Conservation (phyloP, 768 basidiomycete genomes). For the Phanerochaete carnosa region DNA sequence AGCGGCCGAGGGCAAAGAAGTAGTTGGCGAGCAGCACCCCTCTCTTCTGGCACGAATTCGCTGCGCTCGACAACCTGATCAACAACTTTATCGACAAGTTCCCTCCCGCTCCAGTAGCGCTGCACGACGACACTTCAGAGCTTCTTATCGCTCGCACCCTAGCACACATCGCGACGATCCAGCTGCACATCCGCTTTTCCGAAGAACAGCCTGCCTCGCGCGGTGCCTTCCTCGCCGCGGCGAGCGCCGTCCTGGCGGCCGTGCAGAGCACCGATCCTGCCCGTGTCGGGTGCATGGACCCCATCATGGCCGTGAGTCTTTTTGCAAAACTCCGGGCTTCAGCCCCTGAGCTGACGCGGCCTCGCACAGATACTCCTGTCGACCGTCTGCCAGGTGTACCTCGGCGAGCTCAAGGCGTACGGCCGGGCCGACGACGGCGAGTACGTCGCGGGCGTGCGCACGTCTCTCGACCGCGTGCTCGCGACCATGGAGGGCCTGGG, state of each 20-base stretch:
- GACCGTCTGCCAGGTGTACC: slow-evolving; percentile 15
- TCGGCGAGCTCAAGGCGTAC: slow-evolving; percentile 18
- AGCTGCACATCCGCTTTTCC: slow-evolving; percentile 21
- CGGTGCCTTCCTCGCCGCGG: slow-evolving; percentile 18
- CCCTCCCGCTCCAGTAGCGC: background rate
- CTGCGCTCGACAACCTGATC: slow-evolving; percentile 18
- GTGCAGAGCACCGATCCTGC: slow-evolving; percentile 14
- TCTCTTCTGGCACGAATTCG: slow-evolving; percentile 15
- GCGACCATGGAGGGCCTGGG: slow-evolving; percentile 17
- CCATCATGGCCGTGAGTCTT: slow-evolving; percentile 24
- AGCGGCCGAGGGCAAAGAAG: slow-evolving; percentile 24
- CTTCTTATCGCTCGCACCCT: slow-evolving; percentile 19
- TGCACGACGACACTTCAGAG: slow-evolving; percentile 14
- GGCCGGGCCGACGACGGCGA: background rate
- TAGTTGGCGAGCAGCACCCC: slow-evolving; percentile 31
- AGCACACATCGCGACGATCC: slow-evolving; percentile 22
- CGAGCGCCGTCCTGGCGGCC: slow-evolving; percentile 14
- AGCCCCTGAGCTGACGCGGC: background rate
- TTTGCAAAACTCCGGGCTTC: background rate
- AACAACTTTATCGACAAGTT: slow-evolving; percentile 14
- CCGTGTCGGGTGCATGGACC: slow-evolving; percentile 18
- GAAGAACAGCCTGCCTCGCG: slow-evolving; percentile 13
- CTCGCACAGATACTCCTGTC: slow-evolving; percentile 20
- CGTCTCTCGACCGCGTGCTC: slow-evolving; percentile 18
- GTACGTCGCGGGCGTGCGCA: slow-evolving; percentile 10